These are phyloP conservation scores for Apiosordaria backusii DNA, from an alignment of 495 filamentous ascomycete species.

Conservation along the genomic window DNA sequence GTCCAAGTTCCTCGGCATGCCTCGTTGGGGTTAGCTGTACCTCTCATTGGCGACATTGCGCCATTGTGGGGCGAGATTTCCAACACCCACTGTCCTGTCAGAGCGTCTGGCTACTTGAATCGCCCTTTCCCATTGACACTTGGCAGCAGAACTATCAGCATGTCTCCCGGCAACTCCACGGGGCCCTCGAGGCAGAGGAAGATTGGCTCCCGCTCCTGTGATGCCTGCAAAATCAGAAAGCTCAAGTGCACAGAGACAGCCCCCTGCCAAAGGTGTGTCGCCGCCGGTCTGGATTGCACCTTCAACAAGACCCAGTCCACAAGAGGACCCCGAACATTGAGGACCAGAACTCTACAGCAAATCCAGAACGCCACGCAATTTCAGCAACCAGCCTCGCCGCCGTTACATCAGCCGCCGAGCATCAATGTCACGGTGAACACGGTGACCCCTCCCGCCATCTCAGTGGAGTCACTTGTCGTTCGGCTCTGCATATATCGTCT, in stretches of 20 bases:
- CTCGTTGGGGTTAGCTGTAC: background rate
- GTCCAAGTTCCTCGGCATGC: background rate
- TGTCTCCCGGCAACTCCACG: background rate
- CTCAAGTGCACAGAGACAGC: constrained; percentile 40
- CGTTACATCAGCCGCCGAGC: background rate
- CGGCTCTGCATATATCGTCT: constrained; percentile 41
- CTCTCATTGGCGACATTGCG: constrained; percentile 3
- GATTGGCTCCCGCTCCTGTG: constrained; percentile 46
- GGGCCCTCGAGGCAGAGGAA: constrained; percentile 25
- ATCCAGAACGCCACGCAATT: constrained; percentile 13
- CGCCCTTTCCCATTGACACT: background rate
- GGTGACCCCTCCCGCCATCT: background rate
- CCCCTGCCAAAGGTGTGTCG: constrained; percentile 29
- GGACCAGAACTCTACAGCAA: constrained; percentile 27
- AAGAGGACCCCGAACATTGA: constrained; percentile 37
- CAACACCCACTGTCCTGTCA: background rate
- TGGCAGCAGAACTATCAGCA: background rate
- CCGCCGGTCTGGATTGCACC: constrained; percentile 39
- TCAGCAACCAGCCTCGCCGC: constrained; percentile 2
- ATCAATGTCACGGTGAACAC: background rate
- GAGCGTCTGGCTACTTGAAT: background rate
- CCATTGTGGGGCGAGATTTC: constrained; percentile 3
- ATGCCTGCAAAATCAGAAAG: constrained; percentile 48
- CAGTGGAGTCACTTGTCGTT: constrained; percentile 28
- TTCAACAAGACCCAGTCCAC: constrained; percentile 35